Percentiles rank a stretch among this genome's conserved stretches.
phyloP scores from a whole-genome alignment of 2,329 filamentous ascomycete genomes.

The Didymella exigua region DNA sequence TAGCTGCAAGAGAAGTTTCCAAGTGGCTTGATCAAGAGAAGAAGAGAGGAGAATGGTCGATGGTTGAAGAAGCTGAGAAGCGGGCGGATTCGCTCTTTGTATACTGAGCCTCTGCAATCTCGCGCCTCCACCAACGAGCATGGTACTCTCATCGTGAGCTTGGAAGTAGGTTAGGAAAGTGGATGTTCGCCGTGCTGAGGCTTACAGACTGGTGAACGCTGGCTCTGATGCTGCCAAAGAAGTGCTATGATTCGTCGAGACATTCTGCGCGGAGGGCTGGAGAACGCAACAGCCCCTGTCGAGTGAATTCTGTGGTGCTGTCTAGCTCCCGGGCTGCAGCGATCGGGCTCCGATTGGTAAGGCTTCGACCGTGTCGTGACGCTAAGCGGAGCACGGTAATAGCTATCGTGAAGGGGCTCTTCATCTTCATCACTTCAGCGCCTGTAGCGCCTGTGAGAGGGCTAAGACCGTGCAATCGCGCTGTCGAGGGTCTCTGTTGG shows the following conservation, averaged over 20 bases:
- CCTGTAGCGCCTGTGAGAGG: not conserved
- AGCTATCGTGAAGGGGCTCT: not conserved
- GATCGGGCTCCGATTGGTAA: constrained; percentile 3
- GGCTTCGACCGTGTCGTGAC: not conserved
- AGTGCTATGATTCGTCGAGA: not conserved
- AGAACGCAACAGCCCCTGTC: not conserved
- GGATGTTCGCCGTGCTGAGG: not conserved
- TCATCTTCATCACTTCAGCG: constrained; percentile 3
- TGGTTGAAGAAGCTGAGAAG: not conserved
- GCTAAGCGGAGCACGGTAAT: not conserved
- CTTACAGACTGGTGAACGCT: constrained; percentile 1
- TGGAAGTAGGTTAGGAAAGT: not conserved
- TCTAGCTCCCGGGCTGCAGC: not conserved
- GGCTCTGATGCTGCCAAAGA: not conserved
- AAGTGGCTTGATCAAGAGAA: not conserved
- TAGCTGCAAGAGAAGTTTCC: not conserved
- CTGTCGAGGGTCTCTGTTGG: not conserved
- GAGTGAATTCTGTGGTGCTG: not conserved
- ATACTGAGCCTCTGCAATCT: not conserved
- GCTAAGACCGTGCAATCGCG: not conserved
- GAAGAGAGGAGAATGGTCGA: not conserved
- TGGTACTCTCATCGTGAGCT: constrained; percentile 14
- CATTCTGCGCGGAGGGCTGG: not conserved
- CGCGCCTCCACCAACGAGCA: not conserved
- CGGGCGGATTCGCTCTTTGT: not conserved